phyloP scores from a whole-genome alignment of 208 protist genomes.

The Trypanosoma brucei region DNA sequence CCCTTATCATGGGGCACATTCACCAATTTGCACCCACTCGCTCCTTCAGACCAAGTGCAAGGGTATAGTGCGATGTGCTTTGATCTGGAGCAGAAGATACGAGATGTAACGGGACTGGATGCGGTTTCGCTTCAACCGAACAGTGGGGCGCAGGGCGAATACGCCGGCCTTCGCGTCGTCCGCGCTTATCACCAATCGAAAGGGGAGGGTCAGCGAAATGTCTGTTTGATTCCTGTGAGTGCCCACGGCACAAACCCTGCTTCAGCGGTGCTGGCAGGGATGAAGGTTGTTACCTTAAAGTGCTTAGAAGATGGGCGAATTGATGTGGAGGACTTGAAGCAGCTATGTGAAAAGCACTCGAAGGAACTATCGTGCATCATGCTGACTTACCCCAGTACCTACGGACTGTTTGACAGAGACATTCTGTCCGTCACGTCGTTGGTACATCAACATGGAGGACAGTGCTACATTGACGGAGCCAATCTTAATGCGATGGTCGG shows the following conservation, averaged over 20 bases:
- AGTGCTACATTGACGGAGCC: constrained; percentile 98
- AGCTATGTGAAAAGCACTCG: constrained; percentile 88
- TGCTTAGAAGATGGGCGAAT: constrained; percentile 90
- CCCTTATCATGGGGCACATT: constrained; percentile 94
- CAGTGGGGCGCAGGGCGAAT: constrained; percentile 96
- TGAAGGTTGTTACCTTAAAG: constrained; percentile 91
- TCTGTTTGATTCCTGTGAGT: constrained; percentile 96
- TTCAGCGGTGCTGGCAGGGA: constrained; percentile 90
- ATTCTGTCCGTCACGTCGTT: constrained; percentile 85
- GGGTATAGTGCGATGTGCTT: constrained; percentile 79
- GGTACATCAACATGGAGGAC: constrained; percentile 89
- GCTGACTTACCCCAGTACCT: constrained; percentile 98
- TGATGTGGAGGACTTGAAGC: constrained; percentile 89
- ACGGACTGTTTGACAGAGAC: constrained; percentile 96
- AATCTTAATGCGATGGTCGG: constrained; percentile 98
- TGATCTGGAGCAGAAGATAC: constrained; percentile 84
- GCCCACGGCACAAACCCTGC: constrained; percentile 99
- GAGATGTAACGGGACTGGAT: constrained; percentile 94
- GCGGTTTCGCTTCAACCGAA: constrained; percentile 96
- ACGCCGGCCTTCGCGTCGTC: constrained; percentile 92
- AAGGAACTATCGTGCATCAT: constrained; percentile 94
- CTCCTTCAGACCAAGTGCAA: constrained; percentile 84
- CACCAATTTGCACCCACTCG: constrained; percentile 94
- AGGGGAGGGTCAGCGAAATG: constrained; percentile 85
- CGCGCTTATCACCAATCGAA: constrained; percentile 73